These are phyloP conservation scores for Monilinia vaccinii-corymbosi DNA, from an alignment of 2,329 filamentous ascomycete species.

Conservation along the genomic window DNA sequence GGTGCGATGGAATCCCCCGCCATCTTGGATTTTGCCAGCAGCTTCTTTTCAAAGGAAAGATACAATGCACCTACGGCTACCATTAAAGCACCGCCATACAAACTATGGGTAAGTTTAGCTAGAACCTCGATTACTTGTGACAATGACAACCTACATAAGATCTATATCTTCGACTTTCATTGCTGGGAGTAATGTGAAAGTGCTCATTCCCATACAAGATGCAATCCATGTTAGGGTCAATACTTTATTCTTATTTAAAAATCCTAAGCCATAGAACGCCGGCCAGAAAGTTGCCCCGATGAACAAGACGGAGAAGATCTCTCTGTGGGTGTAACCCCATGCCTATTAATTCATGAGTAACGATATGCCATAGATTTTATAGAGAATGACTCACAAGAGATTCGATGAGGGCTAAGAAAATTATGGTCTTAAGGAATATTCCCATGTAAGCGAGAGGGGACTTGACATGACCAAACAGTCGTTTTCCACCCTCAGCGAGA, in stretches of 20 bases:
- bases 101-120: constrained; percentile 37
- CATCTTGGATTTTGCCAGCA: constrained; percentile 23
- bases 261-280: constrained; percentile 58
- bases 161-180: constrained; percentile 72
- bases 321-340: constrained; percentile 82
- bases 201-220: constrained; percentile 76
- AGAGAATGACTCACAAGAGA: constrained; percentile 51
- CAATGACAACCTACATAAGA: constrained; percentile 52
- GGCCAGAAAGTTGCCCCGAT: constrained; percentile 73
- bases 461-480: constrained; percentile 60
- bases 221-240: constrained; percentile 64
- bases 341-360: constrained; percentile 44
- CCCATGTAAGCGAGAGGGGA: constrained; percentile 48
- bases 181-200: constrained; percentile 80
- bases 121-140: neutral
- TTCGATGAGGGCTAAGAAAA: constrained; percentile 68
- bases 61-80: constrained; percentile 66
- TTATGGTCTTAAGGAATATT: constrained; percentile 52
- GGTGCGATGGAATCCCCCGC: constrained; percentile 19
- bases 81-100: constrained; percentile 72
- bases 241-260: constrained; percentile 55
- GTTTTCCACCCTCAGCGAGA: constrained; percentile 54
- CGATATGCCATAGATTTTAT: neutral
- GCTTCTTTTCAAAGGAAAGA: constrained; percentile 62
- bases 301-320: constrained; percentile 78